Percentiles rank a stretch among this genome's conserved stretches.
Conservation (phyloP, 495 filamentous ascomycete species). For the Clohesyomyces aquaticus region DNA sequence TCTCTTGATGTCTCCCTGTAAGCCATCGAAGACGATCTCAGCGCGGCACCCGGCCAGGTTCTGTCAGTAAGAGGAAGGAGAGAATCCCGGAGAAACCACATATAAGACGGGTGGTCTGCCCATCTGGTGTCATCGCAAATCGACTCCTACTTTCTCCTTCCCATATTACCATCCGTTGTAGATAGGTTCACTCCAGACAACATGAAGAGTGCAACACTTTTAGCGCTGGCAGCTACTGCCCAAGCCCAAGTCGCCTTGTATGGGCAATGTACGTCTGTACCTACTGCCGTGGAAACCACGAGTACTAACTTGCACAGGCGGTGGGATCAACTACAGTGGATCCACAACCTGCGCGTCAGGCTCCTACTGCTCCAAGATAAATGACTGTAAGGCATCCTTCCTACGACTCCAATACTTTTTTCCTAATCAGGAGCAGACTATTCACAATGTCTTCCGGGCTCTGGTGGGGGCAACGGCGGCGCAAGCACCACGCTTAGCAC, state of each 20-base stretch:
- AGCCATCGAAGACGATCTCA: not conserved
- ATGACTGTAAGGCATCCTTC: conserved; percentile 7
- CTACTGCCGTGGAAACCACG: not conserved
- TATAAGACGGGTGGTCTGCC: not conserved
- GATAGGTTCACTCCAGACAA: not conserved
- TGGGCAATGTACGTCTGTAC: conserved; percentile 1
- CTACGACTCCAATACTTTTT: no score
- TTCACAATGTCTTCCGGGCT: conserved; percentile 10
- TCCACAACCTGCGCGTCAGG: conserved; percentile 4
- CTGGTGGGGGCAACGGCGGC: not conserved
- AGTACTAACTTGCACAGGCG: not conserved
- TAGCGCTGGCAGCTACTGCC: not conserved
- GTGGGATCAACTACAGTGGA: conserved; percentile 9
- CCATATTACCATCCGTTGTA: not conserved
- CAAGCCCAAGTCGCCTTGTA: not conserved
- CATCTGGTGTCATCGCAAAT: not conserved
- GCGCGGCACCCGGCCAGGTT: no score
- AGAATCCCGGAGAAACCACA: not conserved
- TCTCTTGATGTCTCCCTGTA: not conserved
- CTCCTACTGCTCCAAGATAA: not conserved
- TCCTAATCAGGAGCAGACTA: not conserved
- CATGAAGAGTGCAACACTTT: not conserved
- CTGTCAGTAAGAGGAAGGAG: not conserved
- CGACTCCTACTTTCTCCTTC: not conserved
- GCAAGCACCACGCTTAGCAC: not conserved